These are phyloP conservation scores for Astrephomene gubernaculifera DNA, from an alignment of 139 green algal genomes.

Conservation along the genomic window DNA sequence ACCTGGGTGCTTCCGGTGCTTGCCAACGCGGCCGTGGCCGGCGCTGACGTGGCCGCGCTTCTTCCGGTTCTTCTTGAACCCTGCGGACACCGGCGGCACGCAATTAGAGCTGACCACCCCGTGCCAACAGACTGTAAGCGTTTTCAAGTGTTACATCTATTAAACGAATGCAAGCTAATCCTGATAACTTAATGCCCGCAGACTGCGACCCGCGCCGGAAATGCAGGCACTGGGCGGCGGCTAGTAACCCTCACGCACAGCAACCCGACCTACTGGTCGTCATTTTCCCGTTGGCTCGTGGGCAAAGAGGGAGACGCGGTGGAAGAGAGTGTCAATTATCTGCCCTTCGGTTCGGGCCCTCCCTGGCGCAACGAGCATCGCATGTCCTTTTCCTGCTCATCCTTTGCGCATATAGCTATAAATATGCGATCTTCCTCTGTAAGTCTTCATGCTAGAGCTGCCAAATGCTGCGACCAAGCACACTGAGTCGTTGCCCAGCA, in stretches of 20 bases:
- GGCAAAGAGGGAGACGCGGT: constrained; percentile 38
- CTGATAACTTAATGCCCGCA: too few relatives aligned
- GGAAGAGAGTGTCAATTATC: too few relatives aligned
- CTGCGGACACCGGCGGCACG: constrained; percentile 45
- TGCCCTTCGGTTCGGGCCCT: background rate
- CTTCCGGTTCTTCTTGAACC: constrained; percentile 96
- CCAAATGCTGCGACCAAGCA: too few relatives aligned
- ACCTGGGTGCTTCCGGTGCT: constrained; percentile 99
- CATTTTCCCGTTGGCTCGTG: constrained; percentile 40
- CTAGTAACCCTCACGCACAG: background rate
- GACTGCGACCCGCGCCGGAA: background rate
- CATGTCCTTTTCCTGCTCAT: background rate
- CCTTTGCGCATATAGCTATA: background rate
- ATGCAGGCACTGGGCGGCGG: background rate
- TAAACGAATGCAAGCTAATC: too few relatives aligned
- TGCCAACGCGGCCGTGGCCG: constrained; percentile 98
- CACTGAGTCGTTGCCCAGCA: too few relatives aligned
- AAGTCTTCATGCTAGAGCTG: too few relatives aligned
- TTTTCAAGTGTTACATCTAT: too few relatives aligned
- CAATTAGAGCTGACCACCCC: too few relatives aligned
- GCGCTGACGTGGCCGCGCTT: constrained; percentile 98
- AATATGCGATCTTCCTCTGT: too few relatives aligned
- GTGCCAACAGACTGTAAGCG: too few relatives aligned
- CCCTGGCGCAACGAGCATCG: background rate
- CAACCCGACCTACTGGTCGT: constrained; percentile 37